Percentiles rank a stretch among this genome's conserved stretches.
These are phyloP conservation scores for Rhododendron ferrugineum DNA, from an alignment of 148 eudicot species.

Conservation along the genomic window DNA sequence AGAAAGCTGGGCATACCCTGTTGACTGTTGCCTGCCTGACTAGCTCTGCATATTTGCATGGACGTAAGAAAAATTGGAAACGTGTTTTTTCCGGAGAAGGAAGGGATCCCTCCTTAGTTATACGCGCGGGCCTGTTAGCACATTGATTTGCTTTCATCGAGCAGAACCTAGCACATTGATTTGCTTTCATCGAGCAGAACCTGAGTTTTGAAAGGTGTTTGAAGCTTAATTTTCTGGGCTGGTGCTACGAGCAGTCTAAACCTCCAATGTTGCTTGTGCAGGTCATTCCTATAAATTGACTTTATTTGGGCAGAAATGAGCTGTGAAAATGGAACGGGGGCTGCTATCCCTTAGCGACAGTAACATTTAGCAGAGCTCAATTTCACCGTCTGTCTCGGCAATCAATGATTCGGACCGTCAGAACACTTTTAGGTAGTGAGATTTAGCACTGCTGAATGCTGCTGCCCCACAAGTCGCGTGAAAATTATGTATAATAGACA, in stretches of 20 bases:
- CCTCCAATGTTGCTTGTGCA: no score
- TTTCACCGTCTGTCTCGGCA: no score
- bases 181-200: background rate
- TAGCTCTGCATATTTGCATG: background rate
- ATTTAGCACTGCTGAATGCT: no score
- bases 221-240: background rate
- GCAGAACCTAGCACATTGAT: background rate
- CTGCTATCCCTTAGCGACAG: no score
- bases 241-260: background rate
- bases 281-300: no score
- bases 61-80: background rate
- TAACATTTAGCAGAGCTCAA: no score
- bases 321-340: no score
- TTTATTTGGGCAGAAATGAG: no score
- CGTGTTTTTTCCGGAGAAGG: background rate
- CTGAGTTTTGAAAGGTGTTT: background rate
- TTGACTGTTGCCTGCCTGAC: background rate
- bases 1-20: background rate
- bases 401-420: no score
- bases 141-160: background rate
- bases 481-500: no score
- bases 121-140: background rate
- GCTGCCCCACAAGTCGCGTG: no score
- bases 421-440: no score
- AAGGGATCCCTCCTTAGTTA: background rate